phyloP scores from a whole-genome alignment of 2,329 filamentous ascomycete species.

The Esteya vermicola region DNA sequence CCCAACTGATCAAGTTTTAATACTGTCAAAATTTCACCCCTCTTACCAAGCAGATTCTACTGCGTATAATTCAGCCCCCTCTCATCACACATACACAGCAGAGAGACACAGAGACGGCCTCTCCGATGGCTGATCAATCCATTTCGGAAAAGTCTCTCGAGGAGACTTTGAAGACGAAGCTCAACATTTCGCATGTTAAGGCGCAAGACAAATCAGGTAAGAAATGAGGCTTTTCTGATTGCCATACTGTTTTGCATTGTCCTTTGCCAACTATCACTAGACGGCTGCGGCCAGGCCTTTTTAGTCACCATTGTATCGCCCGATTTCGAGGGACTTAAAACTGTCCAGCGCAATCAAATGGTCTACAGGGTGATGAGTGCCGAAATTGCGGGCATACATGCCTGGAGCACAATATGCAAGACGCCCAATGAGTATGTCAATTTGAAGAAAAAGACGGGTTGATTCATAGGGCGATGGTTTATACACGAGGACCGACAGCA shows the following conservation, averaged over 20 bases:
- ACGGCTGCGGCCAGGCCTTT: constrained; percentile 48
- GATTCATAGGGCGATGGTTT: too few relatives aligned
- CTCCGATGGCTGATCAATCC: constrained; percentile 36
- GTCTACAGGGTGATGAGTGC: constrained; percentile 73
- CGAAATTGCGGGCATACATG: constrained; percentile 84
- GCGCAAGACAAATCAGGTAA: constrained; percentile 91
- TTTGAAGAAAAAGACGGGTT: too few relatives aligned
- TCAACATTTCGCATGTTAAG: constrained; percentile 67
- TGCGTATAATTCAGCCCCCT: too few relatives aligned
- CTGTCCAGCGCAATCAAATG: constrained; percentile 71
- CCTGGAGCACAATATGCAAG: constrained; percentile 89
- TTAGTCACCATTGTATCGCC: constrained; percentile 48
- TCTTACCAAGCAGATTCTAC: too few relatives aligned
- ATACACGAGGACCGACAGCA: too few relatives aligned
- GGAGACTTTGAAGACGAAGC: constrained; percentile 50
- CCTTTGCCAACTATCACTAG: constrained; percentile 24
- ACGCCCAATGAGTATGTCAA: constrained; percentile 88
- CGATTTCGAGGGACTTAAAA: constrained; percentile 55
- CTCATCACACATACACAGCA: too few relatives aligned
- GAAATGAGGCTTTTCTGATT: neutral
- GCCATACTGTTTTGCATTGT: too few relatives aligned
- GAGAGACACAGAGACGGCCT: too few relatives aligned
- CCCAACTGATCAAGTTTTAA: too few relatives aligned
- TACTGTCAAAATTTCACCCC: too few relatives aligned
- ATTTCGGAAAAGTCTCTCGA: constrained; percentile 64